Evolutionary conservation across 805 yeast genomes (phyloP).

Genomic region (Priceomyces fermenticarens): DNA sequence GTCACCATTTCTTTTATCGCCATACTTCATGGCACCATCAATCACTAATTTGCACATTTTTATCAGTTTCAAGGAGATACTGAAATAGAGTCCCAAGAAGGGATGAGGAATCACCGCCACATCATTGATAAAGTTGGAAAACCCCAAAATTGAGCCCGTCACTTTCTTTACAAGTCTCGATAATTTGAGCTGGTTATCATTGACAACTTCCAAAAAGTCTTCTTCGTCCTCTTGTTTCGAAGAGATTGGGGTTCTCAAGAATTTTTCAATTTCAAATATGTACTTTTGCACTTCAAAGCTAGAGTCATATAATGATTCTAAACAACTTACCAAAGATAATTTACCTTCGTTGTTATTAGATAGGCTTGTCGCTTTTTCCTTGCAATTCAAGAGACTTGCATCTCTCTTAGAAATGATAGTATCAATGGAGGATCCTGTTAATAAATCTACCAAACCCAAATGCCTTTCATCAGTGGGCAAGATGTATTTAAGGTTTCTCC

Average conservation of each 20-base stretch:
- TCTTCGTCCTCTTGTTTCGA: slow-evolving; percentile 15
- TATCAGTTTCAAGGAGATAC: slow-evolving; percentile 32
- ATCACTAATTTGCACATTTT: slow-evolving; percentile 33
- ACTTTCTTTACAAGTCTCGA: slow-evolving; percentile 36
- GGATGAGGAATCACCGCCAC: slow-evolving; percentile 26
- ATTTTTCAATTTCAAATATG: slow-evolving; percentile 27
- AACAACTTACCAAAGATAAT: slow-evolving; percentile 8
- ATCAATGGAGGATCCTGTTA: slow-evolving; percentile 9
- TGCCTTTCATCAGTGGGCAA: slow-evolving; percentile 11
- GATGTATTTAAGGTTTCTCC: slow-evolving; percentile 11
- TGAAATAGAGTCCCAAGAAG: slow-evolving; percentile 28
- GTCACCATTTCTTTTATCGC: slow-evolving; percentile 20
- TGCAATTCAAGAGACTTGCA: slow-evolving; percentile 9
- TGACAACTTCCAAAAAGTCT: slow-evolving; percentile 17
- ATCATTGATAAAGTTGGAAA: slow-evolving; percentile 26
- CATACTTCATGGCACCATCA: slow-evolving; percentile 23
- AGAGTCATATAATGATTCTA: slow-evolving; percentile 25
- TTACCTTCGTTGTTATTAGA: slow-evolving; percentile 5
- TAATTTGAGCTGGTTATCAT: slow-evolving; percentile 40
- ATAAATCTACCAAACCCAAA: slow-evolving; percentile 12
- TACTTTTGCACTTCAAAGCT: slow-evolving; percentile 37
- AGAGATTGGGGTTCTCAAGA: slow-evolving; percentile 8
- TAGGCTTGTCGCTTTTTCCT: neutral
- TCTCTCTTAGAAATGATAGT: slow-evolving; percentile 15
- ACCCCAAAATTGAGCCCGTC: slow-evolving; percentile 22